phyloP scores from a whole-genome alignment of 225 moss, liverwort and hornwort genomes.

The Straminergon stramineum region DNA sequence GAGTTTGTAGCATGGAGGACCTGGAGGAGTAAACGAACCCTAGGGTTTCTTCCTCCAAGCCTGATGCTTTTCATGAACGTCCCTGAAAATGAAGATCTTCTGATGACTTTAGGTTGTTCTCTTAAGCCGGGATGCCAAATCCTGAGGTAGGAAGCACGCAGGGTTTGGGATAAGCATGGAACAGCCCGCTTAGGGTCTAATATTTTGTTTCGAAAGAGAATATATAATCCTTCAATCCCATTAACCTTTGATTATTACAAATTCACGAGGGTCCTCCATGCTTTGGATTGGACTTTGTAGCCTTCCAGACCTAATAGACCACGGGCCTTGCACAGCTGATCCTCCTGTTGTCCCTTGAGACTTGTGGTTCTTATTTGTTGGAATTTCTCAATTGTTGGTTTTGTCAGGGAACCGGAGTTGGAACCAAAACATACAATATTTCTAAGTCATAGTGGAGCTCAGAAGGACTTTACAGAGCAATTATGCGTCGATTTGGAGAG shows the following conservation, averaged over 20 bases:
- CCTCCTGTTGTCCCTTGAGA: neutral
- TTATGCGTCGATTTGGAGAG: neutral
- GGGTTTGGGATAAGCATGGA: neutral
- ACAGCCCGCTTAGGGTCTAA: neutral
- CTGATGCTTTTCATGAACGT: neutral
- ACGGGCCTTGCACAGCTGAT: neutral
- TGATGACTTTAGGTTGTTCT: neutral
- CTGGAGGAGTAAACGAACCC: neutral
- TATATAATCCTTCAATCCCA: neutral
- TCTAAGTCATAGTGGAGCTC: neutral
- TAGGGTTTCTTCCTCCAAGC: neutral
- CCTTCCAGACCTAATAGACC: neutral
- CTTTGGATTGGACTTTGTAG: neutral
- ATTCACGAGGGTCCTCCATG: too few relatives aligned
- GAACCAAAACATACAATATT: neutral
- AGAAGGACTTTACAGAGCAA: neutral
- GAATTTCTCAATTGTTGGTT: neutral
- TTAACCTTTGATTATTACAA: neutral
- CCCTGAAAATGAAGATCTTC: neutral
- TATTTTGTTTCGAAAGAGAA: too few relatives aligned
- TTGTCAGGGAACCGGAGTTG: neutral
- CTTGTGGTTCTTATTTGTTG: neutral
- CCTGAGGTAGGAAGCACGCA: neutral
- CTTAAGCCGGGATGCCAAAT: neutral
- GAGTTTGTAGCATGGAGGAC: neutral